Conservation (phyloP, 352 stramenopile genomes). For the Blastocystis sp. region DNA sequence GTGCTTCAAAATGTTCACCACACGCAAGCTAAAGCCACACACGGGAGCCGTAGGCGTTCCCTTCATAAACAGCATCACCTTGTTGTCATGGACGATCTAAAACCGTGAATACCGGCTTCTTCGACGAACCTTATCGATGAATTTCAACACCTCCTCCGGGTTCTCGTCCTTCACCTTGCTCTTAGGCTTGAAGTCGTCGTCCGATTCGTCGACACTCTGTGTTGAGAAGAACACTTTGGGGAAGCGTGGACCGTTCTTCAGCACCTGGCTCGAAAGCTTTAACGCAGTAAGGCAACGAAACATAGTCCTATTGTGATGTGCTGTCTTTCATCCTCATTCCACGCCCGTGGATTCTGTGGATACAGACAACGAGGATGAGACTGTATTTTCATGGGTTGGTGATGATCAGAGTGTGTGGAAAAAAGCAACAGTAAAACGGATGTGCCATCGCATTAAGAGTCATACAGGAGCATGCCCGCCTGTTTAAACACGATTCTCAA, state of each 20-base stretch:
- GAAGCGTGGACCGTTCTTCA: conserved; percentile 46
- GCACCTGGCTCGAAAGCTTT: conserved; percentile 19
- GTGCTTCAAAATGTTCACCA: conserved; percentile 84
- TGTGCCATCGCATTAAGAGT: not conserved
- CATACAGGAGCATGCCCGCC: not conserved
- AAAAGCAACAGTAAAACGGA: not conserved
- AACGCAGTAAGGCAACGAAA: conserved; percentile 31
- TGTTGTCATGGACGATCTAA: conserved; percentile 77
- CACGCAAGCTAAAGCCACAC: conserved; percentile 88
- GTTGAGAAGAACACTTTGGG: conserved; percentile 54
- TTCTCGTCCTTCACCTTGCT: conserved; percentile 75
- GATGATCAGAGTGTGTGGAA: not conserved
- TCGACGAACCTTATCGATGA: conserved; percentile 58
- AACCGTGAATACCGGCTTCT: not conserved
- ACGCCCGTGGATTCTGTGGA: no score
- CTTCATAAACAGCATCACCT: conserved; percentile 90
- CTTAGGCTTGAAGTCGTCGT: conserved; percentile 74
- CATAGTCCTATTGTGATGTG: conserved; percentile 15
- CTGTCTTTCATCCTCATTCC: not conserved
- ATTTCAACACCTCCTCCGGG: conserved; percentile 69
- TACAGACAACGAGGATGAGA: conserved; percentile 24
- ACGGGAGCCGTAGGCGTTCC: conserved; percentile 85
- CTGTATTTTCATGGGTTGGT: no score
- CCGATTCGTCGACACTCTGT: conserved; percentile 57
- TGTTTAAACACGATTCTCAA: conserved; percentile 10